Evolutionary conservation across 495 filamentous ascomycete species (phyloP), one percentile per base, ranked within the genome.

Genomic region (Penicillium roqueforti): DNA sequence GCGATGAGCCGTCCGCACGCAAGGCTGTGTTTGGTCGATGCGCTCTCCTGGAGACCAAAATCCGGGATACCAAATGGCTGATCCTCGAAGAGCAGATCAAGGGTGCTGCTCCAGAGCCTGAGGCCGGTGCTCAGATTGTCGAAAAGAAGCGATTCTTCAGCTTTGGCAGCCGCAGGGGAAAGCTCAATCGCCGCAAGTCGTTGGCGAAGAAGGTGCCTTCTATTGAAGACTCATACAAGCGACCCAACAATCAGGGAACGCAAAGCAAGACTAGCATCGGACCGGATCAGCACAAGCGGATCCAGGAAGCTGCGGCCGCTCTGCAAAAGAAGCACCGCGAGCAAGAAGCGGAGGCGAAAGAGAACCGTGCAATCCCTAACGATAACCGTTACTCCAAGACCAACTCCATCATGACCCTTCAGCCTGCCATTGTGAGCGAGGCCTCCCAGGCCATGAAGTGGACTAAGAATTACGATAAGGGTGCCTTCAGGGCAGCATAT

Each of bases 81-180:
- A 83, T 98, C 23, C 83, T 96, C 67, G 92, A 98, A 72, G 93
- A 98, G 73, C 91, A 97, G 69, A 84, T 98, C 50, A 93, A 92
- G 67, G 93, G 93, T 10, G 93, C 93, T 19, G 92, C 91, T 3
- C 84, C 88, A 9, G 88, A 89, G 58, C 87, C 87, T 2, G 89
- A 91, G 50, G 84, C 87, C 11, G 89, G 87, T 19, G 89, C 89
- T 0, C 91, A 93, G 57, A 88, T 97, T 54, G 89, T 87, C 6
- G 91, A 97, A 74, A 97, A 98, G 80, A 96, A 95, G 70, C 72
- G 87, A 51, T 85, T 91, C 54, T 95, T 95, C 68, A 86, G 87
- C 57, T 92, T 92, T 71, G 87, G 86, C 8, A 87, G 81, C 52
- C 87, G 88, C 41, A 80, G 74, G 63, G 81, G 82, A 38, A 81